A percentile compares a stretch with the other conserved stretches of the same genome.
Evolutionary conservation across 306 rosid genomes (phyloP).

Genomic region (Sicyos baderoa): DNA sequence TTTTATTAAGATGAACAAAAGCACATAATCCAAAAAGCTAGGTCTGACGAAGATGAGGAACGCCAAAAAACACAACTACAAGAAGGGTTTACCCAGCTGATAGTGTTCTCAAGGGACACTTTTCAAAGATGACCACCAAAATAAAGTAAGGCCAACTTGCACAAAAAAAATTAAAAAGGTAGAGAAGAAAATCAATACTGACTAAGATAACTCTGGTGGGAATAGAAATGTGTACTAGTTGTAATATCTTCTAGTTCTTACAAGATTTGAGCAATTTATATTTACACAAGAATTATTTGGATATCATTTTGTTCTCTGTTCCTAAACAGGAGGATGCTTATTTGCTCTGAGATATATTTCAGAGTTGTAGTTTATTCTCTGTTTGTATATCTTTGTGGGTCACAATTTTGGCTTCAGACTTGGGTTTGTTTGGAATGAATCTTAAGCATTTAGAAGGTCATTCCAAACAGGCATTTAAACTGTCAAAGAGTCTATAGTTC

Average conservation of each 20-base stretch:
- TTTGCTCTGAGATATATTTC: constrained; percentile 11
- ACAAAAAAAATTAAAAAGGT: neutral
- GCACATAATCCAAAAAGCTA: neutral
- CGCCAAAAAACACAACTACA: neutral
- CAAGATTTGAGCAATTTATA: neutral
- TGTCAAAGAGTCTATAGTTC: neutral
- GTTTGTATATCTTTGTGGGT: neutral
- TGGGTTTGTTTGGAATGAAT: too few relatives aligned
- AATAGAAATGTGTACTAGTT: neutral
- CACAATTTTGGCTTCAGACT: neutral
- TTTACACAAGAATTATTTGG: neutral
- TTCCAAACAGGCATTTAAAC: neutral
- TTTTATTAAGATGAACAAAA: neutral
- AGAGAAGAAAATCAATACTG: neutral
- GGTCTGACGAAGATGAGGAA: neutral
- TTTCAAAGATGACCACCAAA: neutral
- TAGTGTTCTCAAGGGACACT: neutral
- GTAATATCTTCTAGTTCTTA: neutral
- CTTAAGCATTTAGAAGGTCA: too few relatives aligned
- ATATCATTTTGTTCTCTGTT: neutral
- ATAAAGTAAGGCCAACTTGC: neutral
- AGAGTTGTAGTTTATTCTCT: neutral
- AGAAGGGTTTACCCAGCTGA: neutral
- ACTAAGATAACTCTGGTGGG: neutral
- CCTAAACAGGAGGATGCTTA: neutral